A percentile compares a stretch with the other conserved stretches of the same genome.
Evolutionary conservation across 257 asterid genomes (phyloP).

Genomic region (Plantago ovata): DNA sequence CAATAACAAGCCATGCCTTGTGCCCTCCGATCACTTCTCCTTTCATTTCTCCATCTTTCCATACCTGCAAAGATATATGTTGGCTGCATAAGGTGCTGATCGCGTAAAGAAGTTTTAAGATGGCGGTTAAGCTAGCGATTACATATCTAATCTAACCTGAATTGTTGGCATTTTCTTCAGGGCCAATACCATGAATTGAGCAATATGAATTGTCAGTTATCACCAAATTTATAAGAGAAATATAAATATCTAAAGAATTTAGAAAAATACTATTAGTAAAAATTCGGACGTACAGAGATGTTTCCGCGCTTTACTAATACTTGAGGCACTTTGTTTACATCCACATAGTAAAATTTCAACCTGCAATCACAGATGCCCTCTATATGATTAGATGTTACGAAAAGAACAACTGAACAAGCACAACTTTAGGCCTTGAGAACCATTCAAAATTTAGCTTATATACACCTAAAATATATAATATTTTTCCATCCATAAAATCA

Average conservation of each 20-base stretch:
- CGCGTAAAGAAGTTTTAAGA: too few relatives aligned
- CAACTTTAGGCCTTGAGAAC: too few relatives aligned
- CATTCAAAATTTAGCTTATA: too few relatives aligned
- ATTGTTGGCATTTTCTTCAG: slow-evolving; percentile 96
- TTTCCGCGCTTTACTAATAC: slow-evolving; percentile 80
- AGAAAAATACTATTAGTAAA: too few relatives aligned
- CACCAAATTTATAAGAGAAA: too few relatives aligned
- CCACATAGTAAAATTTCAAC: slow-evolving; percentile 65
- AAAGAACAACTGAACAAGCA: too few relatives aligned
- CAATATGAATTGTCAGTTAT: too few relatives aligned
- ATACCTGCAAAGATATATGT: slow-evolving; percentile 38
- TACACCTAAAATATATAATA: too few relatives aligned
- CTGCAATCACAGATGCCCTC: slow-evolving; percentile 30
- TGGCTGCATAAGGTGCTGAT: neutral
- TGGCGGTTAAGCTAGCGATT: too few relatives aligned
- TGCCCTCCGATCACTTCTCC: slow-evolving; percentile 95
- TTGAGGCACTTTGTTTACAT: slow-evolving; percentile 87
- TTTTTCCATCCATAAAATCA: too few relatives aligned
- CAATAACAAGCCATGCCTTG: slow-evolving; percentile 94
- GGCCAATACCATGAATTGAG: slow-evolving; percentile 2
- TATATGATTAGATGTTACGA: too few relatives aligned
- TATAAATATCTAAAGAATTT: too few relatives aligned
- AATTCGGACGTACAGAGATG: slow-evolving; percentile 64
- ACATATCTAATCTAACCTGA: slow-evolving; percentile 89
- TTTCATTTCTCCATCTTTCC: slow-evolving; percentile 96